Evolutionary conservation across 2,329 filamentous ascomycete genomes (phyloP).

Genomic region (Claviceps purpurea): DNA sequence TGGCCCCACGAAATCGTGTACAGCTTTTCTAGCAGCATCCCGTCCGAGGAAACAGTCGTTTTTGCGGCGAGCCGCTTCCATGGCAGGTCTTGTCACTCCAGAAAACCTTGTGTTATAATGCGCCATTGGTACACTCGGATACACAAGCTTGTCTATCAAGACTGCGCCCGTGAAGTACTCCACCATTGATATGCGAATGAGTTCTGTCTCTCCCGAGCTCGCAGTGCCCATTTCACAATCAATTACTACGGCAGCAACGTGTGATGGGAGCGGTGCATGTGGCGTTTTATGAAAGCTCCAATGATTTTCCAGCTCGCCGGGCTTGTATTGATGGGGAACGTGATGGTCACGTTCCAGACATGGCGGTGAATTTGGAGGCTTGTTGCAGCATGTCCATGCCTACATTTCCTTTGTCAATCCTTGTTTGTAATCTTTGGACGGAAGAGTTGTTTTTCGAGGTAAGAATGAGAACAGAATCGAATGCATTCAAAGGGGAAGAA

Average conservation of each 20-base stretch:
- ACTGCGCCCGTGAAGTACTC: constrained; percentile 36
- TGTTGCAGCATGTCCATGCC: constrained; percentile 20
- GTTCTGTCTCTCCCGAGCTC: constrained; percentile 28
- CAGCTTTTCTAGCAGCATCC: constrained; percentile 24
- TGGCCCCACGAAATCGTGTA: constrained; percentile 31
- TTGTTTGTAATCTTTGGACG: background rate
- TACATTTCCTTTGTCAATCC: constrained; percentile 4
- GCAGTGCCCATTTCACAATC: constrained; percentile 44
- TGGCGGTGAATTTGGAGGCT: constrained; percentile 9
- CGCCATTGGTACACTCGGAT: constrained; percentile 29
- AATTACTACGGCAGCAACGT: constrained; percentile 26
- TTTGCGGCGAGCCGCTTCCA: constrained; percentile 21
- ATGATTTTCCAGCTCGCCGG: constrained; percentile 14
- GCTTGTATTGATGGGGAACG: constrained; percentile 10
- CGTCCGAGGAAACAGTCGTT: constrained; percentile 26
- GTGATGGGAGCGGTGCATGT: background rate
- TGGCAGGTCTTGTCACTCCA: constrained; percentile 28
- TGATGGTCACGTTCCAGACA: constrained; percentile 16
- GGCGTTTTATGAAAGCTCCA: constrained; percentile 14
- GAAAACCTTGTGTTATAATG: constrained; percentile 38
- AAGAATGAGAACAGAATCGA: no score
- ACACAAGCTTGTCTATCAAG: constrained; percentile 38
- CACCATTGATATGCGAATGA: constrained; percentile 37
- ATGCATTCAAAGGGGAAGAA: background rate
- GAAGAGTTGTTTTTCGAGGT: no score